Conservation (phyloP, 83 land plant genomes). For the Isoetes engelmannii region DNA sequence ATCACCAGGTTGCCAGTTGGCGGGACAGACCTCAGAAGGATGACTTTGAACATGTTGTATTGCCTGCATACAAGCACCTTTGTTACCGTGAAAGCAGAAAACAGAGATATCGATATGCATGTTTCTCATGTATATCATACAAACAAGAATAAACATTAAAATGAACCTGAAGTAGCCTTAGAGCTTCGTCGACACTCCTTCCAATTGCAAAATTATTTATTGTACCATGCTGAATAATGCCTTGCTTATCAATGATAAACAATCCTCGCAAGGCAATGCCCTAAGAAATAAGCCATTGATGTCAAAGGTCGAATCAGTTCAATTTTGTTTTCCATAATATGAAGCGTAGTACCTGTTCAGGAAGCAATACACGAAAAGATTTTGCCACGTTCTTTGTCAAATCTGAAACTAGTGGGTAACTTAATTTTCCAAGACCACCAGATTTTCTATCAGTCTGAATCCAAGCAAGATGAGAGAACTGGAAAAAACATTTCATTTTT, state of each 20-base stretch:
- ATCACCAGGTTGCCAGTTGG: conserved; percentile 4
- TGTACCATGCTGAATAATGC: conserved; percentile 11
- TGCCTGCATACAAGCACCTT: neutral
- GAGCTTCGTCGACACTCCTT: conserved; percentile 5
- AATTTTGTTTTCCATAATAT: neutral
- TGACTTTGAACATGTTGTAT: conserved; percentile 3
- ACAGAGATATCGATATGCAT: neutral
- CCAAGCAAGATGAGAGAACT: neutral
- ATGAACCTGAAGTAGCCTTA: conserved; percentile 1
- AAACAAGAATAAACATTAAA: neutral
- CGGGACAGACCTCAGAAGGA: conserved; percentile 5
- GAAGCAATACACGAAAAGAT: conserved; percentile 5
- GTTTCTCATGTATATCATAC: neutral
- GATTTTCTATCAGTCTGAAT: conserved; percentile 3
- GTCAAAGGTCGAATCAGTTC: neutral
- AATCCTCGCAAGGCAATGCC: conserved; percentile 5
- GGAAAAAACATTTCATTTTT: too few relatives aligned
- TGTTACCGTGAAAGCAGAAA: neutral
- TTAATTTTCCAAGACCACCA: conserved; percentile 1
- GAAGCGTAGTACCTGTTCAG: conserved; percentile 3
- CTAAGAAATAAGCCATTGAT: neutral
- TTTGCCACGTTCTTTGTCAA: neutral
- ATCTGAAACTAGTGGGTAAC: conserved; percentile 8
- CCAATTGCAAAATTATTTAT: conserved; percentile 8
- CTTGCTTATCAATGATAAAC: conserved; percentile 10